Evolutionary conservation across 768 basidiomycete genomes (phyloP).

Genomic region (Tulasnella sp.): DNA sequence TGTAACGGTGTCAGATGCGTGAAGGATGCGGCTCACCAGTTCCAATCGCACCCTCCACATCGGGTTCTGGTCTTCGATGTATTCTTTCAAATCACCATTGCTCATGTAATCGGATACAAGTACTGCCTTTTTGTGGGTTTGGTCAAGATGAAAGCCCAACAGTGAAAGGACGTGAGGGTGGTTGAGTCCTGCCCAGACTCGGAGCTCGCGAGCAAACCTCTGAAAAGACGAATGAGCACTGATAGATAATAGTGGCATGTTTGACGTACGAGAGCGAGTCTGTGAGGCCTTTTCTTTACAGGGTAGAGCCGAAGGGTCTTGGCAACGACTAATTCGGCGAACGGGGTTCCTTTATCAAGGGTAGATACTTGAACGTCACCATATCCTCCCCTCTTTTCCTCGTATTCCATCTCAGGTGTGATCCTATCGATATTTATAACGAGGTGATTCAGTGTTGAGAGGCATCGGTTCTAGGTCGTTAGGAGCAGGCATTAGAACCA

Average conservation of each 20-base stretch:
- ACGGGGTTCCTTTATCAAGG: background rate
- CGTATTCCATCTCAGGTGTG: background rate
- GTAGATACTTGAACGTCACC: background rate
- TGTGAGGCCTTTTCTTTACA: background rate
- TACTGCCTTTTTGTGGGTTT: background rate
- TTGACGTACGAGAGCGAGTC: background rate
- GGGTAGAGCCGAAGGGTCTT: background rate
- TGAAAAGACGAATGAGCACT: background rate
- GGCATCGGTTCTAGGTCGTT: background rate
- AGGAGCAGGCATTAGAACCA: background rate
- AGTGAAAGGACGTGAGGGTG: conserved; percentile 11
- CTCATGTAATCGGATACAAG: background rate
- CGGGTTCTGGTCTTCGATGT: background rate
- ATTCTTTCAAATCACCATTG: conserved; percentile 13
- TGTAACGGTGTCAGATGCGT: no score
- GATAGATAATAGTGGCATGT: background rate
- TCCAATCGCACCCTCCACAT: background rate
- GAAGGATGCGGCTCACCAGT: background rate
- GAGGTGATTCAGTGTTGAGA: background rate
- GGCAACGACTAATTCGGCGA: background rate
- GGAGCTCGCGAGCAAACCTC: conserved; percentile 14
- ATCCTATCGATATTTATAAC: background rate
- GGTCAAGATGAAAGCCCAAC: conserved; percentile 12
- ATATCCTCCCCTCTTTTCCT: background rate
- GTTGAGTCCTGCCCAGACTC: background rate